Evolutionary conservation across 345 rosid species (phyloP).

Genomic region (Gossypium thurberi): DNA sequence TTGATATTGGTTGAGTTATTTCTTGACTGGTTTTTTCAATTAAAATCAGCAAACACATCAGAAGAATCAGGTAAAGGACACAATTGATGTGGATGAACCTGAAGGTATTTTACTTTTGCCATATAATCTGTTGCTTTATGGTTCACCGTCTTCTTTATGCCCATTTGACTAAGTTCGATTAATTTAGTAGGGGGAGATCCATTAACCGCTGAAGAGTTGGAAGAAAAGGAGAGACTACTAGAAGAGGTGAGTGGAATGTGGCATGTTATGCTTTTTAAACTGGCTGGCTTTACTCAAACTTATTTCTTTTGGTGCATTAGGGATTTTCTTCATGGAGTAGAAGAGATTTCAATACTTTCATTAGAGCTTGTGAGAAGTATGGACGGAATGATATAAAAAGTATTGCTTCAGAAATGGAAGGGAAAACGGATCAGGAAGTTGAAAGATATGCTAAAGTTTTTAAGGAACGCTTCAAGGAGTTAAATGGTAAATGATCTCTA

Average conservation of each 20-base stretch:
- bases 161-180: slow-evolving; percentile 19
- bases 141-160: background rate
- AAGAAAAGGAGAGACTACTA: slow-evolving; percentile 80
- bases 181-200: slow-evolving; percentile 76
- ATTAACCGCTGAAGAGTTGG: slow-evolving; percentile 91
- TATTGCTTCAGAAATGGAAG: slow-evolving; percentile 94
- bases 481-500: slow-evolving; percentile 24
- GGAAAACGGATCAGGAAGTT: slow-evolving; percentile 86
- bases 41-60: slow-evolving; percentile 86
- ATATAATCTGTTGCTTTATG: background rate
- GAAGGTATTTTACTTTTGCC: slow-evolving; percentile 48
- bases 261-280: slow-evolving; percentile 11
- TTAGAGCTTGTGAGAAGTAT: slow-evolving; percentile 95
- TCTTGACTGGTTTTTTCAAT: slow-evolving; percentile 2
- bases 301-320: slow-evolving; percentile 26
- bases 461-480: slow-evolving; percentile 86
- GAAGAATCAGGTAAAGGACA: slow-evolving; percentile 88
- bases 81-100: slow-evolving; percentile 94
- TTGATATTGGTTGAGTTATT: background rate
- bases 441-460: slow-evolving; percentile 83
- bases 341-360: slow-evolving; percentile 84
- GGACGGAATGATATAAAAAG: slow-evolving; percentile 74
- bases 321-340: slow-evolving; percentile 98
- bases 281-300: slow-evolving; percentile 12
- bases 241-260: slow-evolving; percentile 61